phyloP scores from a whole-genome alignment of 345 rosid genomes.

The Laguncularia racemosa region DNA sequence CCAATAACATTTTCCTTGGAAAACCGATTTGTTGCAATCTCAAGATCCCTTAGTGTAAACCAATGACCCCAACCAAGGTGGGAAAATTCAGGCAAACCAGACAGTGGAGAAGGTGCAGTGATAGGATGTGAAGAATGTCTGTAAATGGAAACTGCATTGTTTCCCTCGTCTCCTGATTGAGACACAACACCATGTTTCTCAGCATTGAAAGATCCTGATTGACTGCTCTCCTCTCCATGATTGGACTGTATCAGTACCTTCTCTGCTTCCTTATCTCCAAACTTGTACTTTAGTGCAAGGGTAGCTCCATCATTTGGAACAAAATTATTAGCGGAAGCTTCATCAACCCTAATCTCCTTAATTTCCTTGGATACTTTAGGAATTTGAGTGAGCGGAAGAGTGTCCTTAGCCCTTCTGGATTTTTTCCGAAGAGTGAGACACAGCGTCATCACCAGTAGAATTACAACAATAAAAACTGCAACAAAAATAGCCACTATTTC shows the following conservation, averaged over 20 bases:
- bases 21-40: slow-evolving; percentile 14
- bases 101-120: slow-evolving; percentile 15
- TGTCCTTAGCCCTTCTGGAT: slow-evolving; percentile 9
- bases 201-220: slow-evolving; percentile 15
- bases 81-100: slow-evolving; percentile 17
- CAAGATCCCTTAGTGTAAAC: slow-evolving; percentile 18
- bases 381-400: slow-evolving; percentile 11
- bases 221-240: slow-evolving; percentile 16
- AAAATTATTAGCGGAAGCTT: slow-evolving; percentile 8
- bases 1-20: slow-evolving; percentile 19
- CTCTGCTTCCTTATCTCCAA: slow-evolving; percentile 8
- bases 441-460: slow-evolving; percentile 9
- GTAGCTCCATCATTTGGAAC: slow-evolving; percentile 3
- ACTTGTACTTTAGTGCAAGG: slow-evolving; percentile 8
- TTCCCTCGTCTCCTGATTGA: slow-evolving; percentile 9
- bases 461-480: slow-evolving; percentile 7
- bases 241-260: slow-evolving; percentile 13
- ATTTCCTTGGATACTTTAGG: slow-evolving; percentile 14
- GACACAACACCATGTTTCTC: slow-evolving; percentile 13
- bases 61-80: slow-evolving; percentile 21
- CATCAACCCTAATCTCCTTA: slow-evolving; percentile 15
- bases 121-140: slow-evolving; percentile 13
- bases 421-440: slow-evolving; percentile 12
- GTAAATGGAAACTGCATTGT: slow-evolving; percentile 4
- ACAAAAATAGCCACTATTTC: slow-evolving; percentile 9